Percentiles rank a stretch among this genome's conserved stretches.
Conservation (phyloP, 2,329 filamentous ascomycete species). For the Gnomoniopsis sp. region DNA sequence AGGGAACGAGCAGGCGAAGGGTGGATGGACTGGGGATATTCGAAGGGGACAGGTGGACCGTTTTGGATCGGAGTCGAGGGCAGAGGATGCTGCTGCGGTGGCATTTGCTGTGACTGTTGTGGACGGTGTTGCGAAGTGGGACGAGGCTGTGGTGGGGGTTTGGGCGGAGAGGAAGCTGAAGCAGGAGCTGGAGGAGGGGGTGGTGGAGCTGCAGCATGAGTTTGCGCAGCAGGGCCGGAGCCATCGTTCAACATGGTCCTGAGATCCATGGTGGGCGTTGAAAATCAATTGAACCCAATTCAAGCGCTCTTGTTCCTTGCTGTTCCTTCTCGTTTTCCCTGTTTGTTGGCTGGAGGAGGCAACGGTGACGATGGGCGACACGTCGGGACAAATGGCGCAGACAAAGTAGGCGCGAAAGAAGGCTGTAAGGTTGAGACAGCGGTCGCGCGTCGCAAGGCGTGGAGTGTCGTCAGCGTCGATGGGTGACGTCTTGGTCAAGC, state of each 20-base stretch:
- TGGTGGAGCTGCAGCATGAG: constrained; percentile 22
- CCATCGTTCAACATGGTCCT: constrained; percentile 53
- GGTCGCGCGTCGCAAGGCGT: constrained; percentile 15
- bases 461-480: not conserved
- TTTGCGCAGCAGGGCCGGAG: constrained; percentile 29
- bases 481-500: not conserved
- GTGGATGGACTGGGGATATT: constrained; percentile 46
- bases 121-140: constrained; percentile 16
- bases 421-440: not conserved
- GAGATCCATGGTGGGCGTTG: constrained; percentile 44
- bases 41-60: constrained; percentile 44
- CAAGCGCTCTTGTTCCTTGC: not conserved
- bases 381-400: not conserved
- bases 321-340: no score
- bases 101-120: constrained; percentile 20
- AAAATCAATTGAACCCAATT: not conserved
- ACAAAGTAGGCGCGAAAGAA: constrained; percentile 4
- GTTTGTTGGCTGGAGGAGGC: no score
- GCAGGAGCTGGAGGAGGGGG: constrained; percentile 12
- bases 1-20: constrained; percentile 45
- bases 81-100: constrained; percentile 27
- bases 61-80: constrained; percentile 37
- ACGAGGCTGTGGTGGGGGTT: constrained; percentile 16
- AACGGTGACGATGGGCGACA: no score
- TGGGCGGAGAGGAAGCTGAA: constrained; percentile 21